These are phyloP conservation scores for Neurospora sp. DNA, from an alignment of 495 filamentous ascomycete genomes.

Conservation along the genomic window DNA sequence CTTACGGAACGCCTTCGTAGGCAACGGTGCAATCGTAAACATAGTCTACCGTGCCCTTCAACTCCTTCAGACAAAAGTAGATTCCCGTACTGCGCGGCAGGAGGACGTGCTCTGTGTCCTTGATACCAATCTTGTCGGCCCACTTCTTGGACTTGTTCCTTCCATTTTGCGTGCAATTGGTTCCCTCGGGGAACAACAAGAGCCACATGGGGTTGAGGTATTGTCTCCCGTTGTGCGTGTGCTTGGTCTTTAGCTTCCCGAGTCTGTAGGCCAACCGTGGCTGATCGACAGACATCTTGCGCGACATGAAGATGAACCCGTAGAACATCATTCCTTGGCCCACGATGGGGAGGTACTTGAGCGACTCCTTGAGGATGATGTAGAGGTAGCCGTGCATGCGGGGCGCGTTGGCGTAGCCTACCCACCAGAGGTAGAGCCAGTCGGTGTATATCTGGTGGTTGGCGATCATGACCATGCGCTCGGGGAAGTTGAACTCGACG, in stretches of 20 bases:
- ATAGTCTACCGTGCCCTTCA: slow-evolving; percentile 61
- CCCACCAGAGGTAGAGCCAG: slow-evolving; percentile 87
- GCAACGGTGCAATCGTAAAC: slow-evolving; percentile 81
- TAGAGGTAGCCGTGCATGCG: slow-evolving; percentile 72
- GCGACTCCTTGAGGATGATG: slow-evolving; percentile 75
- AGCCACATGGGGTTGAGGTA: slow-evolving; percentile 75
- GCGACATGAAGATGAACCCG: slow-evolving; percentile 74
- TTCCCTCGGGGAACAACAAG: slow-evolving; percentile 75
- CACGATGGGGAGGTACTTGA: slow-evolving; percentile 66
- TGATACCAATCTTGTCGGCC: slow-evolving; percentile 57
- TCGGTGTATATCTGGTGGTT: slow-evolving; percentile 88
- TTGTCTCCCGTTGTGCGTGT: slow-evolving; percentile 39
- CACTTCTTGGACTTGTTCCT: slow-evolving; percentile 52
- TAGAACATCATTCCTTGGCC: slow-evolving; percentile 75
- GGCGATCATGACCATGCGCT: slow-evolving; percentile 68
- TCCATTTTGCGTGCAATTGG: slow-evolving; percentile 61
- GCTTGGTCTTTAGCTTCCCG: slow-evolving; percentile 50
- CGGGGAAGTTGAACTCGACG: slow-evolving; percentile 63
- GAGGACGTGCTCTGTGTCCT: slow-evolving; percentile 57
- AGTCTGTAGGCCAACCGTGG: slow-evolving; percentile 58
- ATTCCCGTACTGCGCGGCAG: slow-evolving; percentile 68
- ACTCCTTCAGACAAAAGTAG: slow-evolving; percentile 63
- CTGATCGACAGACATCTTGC: slow-evolving; percentile 73
- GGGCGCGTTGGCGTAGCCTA: slow-evolving; percentile 57
- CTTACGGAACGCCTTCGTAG: slow-evolving; percentile 72